Base-by-base conservation (phyloP, 202 grass and related monocot species). In the Eragrostis tef region DNA sequence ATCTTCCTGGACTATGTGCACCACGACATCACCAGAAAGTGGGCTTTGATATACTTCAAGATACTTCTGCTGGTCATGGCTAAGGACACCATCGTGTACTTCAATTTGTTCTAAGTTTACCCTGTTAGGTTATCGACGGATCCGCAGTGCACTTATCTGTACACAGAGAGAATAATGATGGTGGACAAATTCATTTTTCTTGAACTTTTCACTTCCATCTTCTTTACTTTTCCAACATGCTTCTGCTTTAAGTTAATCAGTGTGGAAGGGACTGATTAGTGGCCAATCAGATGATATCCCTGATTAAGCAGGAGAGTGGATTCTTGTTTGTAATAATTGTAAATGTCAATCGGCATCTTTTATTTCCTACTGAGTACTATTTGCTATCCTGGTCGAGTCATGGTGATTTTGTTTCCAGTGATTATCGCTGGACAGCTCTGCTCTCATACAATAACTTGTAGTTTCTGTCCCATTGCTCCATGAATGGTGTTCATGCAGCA, bases 1-100 rank as follows among this genome's bases (percentile, higher is more conserved):
- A 99, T 99, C 63, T 78, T 99, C 84, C 93, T 99, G 47, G 97
- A 99, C 60, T 99, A 99, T 31, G 89, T 99, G 74, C 97, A 99
- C 78, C 93, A 96, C n/a, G 93, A 96, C 20, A 87, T 92, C 54
- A 96, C 97, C 57, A 89, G 88, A 79, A 91, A 87, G 81, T 99
- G 97, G 93, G 67, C 89, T 62, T 81, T 92, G 78, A 91, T 96
- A 68, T 96, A 99, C 78, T 90, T 99, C 26, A 86, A 90, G 67
- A 50, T 96, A 67, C 83, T 99, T 24, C 77, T 99, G 46, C 69
- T 96, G 39, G 79, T 96, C 78, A 86, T 96, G 75, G 91, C 93
- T 0, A 99, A 96, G 90, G 93, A 99, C 77, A 99, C 91, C 71
- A 79, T 96, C 11, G 25, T 91, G 64, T 81, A 25, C 76, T 96